Conservation (phyloP, 2,329 filamentous ascomycete genomes). For the Fusarium temperatum region DNA sequence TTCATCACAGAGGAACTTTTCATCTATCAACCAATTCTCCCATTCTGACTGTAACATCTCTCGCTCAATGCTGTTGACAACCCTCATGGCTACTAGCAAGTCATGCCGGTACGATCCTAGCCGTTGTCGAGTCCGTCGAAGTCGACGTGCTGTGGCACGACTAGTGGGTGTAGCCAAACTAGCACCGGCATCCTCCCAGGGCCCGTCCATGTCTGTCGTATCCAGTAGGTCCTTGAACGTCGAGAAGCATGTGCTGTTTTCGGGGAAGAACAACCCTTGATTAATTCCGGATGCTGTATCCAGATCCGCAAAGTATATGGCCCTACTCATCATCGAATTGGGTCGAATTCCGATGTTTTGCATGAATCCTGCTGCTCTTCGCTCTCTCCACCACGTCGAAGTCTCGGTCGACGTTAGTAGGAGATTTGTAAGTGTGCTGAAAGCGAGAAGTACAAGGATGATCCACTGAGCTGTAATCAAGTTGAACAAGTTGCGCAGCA, state of each 20-base stretch:
- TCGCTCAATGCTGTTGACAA: slow-evolving; percentile 88
- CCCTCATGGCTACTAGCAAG: slow-evolving; percentile 85
- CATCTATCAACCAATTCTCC: slow-evolving; percentile 89
- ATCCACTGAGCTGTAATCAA: slow-evolving; percentile 77
- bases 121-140: slow-evolving; percentile 82
- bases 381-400: slow-evolving; percentile 85
- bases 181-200: slow-evolving; percentile 62
- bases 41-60: slow-evolving; percentile 89
- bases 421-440: slow-evolving; percentile 78
- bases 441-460: slow-evolving; percentile 72
- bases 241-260: slow-evolving; percentile 66
- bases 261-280: slow-evolving; percentile 47
- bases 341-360: slow-evolving; percentile 79
- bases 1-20: slow-evolving; percentile 78
- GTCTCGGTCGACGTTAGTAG: slow-evolving; percentile 78
- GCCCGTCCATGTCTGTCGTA: slow-evolving; percentile 65
- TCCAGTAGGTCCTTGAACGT: slow-evolving; percentile 70
- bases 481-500: slow-evolving; percentile 71
- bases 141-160: slow-evolving; percentile 66
- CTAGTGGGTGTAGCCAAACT: slow-evolving; percentile 58
- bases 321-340: slow-evolving; percentile 82
- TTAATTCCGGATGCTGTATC: slow-evolving; percentile 66
- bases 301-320: slow-evolving; percentile 84
- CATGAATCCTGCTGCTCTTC: slow-evolving; percentile 84
- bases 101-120: slow-evolving; percentile 89